Base-by-base conservation (phyloP, 2,329 filamentous ascomycete genomes). In the Cladophialophora immunda region DNA sequence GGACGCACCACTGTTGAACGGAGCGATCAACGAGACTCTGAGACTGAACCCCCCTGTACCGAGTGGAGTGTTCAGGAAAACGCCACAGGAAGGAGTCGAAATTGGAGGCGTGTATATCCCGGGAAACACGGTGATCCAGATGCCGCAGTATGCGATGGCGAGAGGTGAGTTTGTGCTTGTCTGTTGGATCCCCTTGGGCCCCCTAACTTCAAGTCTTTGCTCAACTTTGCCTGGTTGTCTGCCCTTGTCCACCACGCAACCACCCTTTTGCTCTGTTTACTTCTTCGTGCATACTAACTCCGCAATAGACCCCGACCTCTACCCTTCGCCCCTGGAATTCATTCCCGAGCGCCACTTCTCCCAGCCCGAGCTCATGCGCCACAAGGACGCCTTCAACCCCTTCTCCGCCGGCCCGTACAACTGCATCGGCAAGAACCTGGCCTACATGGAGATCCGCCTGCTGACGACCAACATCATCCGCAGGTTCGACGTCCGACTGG, bases 11-110 rank as follows among this genome's bases (percentile, higher is more conserved):
- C 36, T 69, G 3, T 60, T 73, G 38, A 70, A 71, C 53, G 78
- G 75, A 17, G 71, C 76, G n/a, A 80, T 82, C 73, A 78, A 82
- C 62, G 81, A 83, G 67, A 73, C 79, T 1, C 71, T 82, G 3
- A 77, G 81, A n/a, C 72, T 83, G 3, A 75, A 81, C 60, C 80
- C 81, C 5, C 74, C 80, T 0, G 76, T 81, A 1, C 78, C 79
- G 1, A 75, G 74, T 7, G 78, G 76, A 0, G 53, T 80, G 27
- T 72, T 73, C 32, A 73, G 81, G 3, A 56, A 76, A 13, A 81
- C 80, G 1, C 80, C 80, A 7, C 58, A 77, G 19, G 73, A 78
- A 62, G 80, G 80, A 19, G 71, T 81, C 34, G 69, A 69, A 19
- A 73, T 81, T 27, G 79, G 74, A 15, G 75, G 74, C 4, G 71